A percentile compares a stretch with the other conserved stretches of the same genome.
phyloP scores from a whole-genome alignment of 2,329 filamentous ascomycete species.

The Alternaria panax region DNA sequence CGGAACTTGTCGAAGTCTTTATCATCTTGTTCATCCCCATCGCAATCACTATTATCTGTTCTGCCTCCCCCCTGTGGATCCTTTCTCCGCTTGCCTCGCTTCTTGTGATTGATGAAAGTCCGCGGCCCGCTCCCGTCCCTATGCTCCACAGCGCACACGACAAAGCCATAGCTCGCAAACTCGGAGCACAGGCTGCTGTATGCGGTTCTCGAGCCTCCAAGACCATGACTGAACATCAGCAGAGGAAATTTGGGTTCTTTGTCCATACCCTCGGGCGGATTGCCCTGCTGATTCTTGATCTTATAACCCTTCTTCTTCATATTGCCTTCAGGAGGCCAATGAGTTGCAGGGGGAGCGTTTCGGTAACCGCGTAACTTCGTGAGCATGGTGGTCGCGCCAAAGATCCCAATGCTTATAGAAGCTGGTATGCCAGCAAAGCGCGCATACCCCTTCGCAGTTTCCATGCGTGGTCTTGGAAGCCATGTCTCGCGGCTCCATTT shows the following conservation, averaged over 20 bases:
- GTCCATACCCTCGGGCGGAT: conserved; percentile 44
- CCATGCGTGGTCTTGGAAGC: conserved; percentile 65
- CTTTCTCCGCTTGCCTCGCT: conserved; percentile 31
- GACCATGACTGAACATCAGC: conserved; percentile 71
- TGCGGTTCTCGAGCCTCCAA: conserved; percentile 69
- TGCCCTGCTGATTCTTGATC: conserved; percentile 53
- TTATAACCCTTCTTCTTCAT: conserved; percentile 48
- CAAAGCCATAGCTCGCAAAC: conserved; percentile 70
- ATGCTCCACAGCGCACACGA: conserved; percentile 71
- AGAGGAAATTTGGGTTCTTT: conserved; percentile 63
- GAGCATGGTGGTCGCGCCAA: conserved; percentile 66
- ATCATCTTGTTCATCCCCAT: conserved; percentile 16
- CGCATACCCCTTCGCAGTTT: conserved; percentile 68
- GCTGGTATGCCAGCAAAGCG: conserved; percentile 64
- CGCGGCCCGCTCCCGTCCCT: conserved; percentile 69
- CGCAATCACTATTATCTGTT: conserved; percentile 7
- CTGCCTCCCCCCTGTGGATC: conserved; percentile 27
- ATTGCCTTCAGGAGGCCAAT: conserved; percentile 59
- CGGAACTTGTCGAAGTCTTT: conserved; percentile 36
- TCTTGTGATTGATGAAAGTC: conserved; percentile 66
- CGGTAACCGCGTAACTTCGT: conserved; percentile 71
- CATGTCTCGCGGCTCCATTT: conserved; percentile 65
- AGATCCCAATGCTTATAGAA: conserved; percentile 58
- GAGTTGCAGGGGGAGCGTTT: conserved; percentile 65
- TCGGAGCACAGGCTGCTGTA: conserved; percentile 71